Evolutionary conservation across 768 basidiomycete species (phyloP).

Genomic region (Albatrellus ellisii): DNA sequence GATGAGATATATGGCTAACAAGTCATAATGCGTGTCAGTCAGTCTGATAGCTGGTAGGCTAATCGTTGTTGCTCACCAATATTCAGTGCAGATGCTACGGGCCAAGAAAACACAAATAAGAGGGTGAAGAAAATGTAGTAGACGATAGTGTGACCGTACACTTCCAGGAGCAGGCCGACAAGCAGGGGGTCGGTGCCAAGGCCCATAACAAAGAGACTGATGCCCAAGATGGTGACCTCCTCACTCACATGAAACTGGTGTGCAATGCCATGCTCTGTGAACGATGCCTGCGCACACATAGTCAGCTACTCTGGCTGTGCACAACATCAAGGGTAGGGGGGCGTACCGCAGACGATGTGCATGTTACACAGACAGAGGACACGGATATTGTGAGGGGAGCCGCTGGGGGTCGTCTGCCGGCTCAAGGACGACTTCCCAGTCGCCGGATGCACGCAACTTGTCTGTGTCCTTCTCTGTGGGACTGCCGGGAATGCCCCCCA

Average conservation of each 20-base stretch:
- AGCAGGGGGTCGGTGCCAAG: constrained; percentile 20
- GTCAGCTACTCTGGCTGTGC: background rate
- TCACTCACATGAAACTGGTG: constrained; percentile 23
- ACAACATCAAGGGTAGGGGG: background rate
- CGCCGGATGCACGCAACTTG: background rate
- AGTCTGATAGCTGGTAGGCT: background rate
- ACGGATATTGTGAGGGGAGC: constrained; percentile 4
- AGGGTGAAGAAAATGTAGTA: constrained; percentile 47
- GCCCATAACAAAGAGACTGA: constrained; percentile 28
- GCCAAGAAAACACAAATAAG: constrained; percentile 54
- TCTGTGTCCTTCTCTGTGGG: background rate
- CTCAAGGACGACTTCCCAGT: constrained; percentile 2
- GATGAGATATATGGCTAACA: constrained; percentile 42
- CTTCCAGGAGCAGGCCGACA: constrained; percentile 29
- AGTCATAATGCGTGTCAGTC: background rate
- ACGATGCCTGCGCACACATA: constrained; percentile 17
- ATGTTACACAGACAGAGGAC: constrained; percentile 3
- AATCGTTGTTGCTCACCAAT: constrained; percentile 28
- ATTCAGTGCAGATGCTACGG: constrained; percentile 62
- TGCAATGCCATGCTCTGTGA: constrained; percentile 26
- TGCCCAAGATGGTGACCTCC: constrained; percentile 27
- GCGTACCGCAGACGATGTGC: constrained; percentile 6
- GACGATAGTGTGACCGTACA: constrained; percentile 52
- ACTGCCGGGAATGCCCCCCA: no score
- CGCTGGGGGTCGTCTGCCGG: constrained; percentile 12